Conservation (phyloP, 163 green algal species). For the Volvox carteri region DNA sequence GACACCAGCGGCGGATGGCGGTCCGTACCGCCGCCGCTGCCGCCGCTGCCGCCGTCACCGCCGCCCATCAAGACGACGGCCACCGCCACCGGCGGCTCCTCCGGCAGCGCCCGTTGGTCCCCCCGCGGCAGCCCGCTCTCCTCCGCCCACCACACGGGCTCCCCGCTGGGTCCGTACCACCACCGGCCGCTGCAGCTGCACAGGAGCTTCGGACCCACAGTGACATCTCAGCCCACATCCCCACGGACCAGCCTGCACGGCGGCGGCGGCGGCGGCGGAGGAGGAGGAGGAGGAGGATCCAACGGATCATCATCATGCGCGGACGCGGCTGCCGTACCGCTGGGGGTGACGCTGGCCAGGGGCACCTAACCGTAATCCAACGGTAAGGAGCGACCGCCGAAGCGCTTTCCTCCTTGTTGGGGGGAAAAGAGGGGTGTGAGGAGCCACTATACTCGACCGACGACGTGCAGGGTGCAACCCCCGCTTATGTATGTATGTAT, state of each 20-base stretch:
- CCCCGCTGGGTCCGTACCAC: background rate
- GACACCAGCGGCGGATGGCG: background rate
- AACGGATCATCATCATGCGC: too few species aligned
- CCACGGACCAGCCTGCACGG: background rate
- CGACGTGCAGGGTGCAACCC: background rate
- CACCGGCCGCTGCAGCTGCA: slow-evolving; percentile 7
- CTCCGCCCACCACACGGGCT: background rate
- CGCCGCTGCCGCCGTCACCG: background rate
- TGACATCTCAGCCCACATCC: background rate
- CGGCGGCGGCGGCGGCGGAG: too few species aligned
- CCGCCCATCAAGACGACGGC: background rate
- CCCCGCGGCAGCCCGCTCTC: background rate
- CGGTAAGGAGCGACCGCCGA: too few species aligned
- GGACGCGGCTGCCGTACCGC: too few species aligned
- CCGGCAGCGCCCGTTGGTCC: background rate
- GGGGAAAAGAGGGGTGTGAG: too few species aligned
- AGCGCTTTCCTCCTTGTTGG: too few species aligned
- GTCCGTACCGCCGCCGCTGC: background rate
- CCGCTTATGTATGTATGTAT: background rate
- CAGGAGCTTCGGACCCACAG: background rate
- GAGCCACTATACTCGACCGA: background rate
- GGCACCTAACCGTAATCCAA: too few species aligned
- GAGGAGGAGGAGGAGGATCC: background rate
- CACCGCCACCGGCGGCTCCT: background rate
- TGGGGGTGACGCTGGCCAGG: too few species aligned